Evolutionary conservation across 495 filamentous ascomycete genomes (phyloP).

Genomic region (Aspergillus affinis): DNA sequence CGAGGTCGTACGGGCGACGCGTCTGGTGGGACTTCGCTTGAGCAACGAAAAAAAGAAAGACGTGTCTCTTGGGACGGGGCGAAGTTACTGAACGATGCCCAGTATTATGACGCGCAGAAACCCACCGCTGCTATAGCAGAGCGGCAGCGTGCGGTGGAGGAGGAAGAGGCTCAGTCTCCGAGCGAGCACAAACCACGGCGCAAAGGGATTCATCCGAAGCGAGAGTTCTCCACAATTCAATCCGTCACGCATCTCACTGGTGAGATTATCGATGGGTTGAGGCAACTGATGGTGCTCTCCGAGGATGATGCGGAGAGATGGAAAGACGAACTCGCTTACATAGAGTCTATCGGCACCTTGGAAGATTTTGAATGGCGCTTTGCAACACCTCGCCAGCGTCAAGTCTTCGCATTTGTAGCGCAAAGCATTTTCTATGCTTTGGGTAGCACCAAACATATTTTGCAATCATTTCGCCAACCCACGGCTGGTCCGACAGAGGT

Average conservation of each 20-base stretch:
- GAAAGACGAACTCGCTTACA: slow-evolving; percentile 40
- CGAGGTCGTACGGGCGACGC: slow-evolving; percentile 32
- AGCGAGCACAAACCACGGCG: slow-evolving; percentile 24
- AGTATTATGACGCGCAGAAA: slow-evolving; percentile 15
- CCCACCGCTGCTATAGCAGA: slow-evolving; percentile 6
- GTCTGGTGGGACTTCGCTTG: slow-evolving; percentile 13
- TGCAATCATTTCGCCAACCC: slow-evolving; percentile 62
- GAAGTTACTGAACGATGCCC: slow-evolving; percentile 35
- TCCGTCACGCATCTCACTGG: slow-evolving; percentile 43
- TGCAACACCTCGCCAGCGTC: slow-evolving; percentile 39
- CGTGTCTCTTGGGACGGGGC: slow-evolving; percentile 49
- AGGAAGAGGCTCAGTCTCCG: slow-evolving; percentile 20
- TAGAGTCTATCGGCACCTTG: slow-evolving; percentile 39
- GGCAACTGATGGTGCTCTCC: slow-evolving; percentile 34
- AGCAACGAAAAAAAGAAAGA: slow-evolving; percentile 34
- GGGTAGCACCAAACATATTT: slow-evolving; percentile 60
- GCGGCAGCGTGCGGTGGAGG: slow-evolving; percentile 5
- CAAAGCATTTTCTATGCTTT: slow-evolving; percentile 75
- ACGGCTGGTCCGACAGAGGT: slow-evolving; percentile 18
- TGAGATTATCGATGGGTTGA: slow-evolving; percentile 42
- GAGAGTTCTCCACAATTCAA: slow-evolving; percentile 29
- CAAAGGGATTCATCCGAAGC: slow-evolving; percentile 9
- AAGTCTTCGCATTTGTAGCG: slow-evolving; percentile 58
- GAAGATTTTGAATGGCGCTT: slow-evolving; percentile 42
- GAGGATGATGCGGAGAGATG: slow-evolving; percentile 41